Base-by-base conservation (phyloP, 176 grass and related monocot species). In the Cymbopogon citratus region DNA sequence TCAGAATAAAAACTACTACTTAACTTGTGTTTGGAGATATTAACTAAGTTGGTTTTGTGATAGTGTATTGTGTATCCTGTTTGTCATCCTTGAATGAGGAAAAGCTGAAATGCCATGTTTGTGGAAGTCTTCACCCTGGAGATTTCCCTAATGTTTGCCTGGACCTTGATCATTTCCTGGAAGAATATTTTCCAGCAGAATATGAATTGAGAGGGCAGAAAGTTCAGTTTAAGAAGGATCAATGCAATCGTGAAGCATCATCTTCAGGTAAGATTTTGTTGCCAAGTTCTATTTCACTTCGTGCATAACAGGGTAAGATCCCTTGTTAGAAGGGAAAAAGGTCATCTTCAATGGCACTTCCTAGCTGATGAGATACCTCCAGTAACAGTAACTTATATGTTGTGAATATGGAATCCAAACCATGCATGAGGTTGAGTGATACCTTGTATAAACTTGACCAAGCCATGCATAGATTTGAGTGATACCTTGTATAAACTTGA, bases 51-150 rank as follows among this genome's bases (percentile, higher is more conserved):
- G 15, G 35, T 89, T 83, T 80, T 83, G 38, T 69, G 14, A 26
- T 71, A 99, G 92, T 95, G n/a, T 99, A 88, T 77, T 97, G 94
- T 74, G 88, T 90, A 69, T 63, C 87, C 81, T 99, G 96, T 83
- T 71, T 99, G 35, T 15, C 40, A 5, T 87, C 84, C 51, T 57
- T 87, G 71, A 76, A 77, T 64, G 85, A 82, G 36, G 87, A 91
- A 76, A 41, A 64, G 69, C 43, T 95, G 27, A 83, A 83, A 79
- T 99, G 96, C 63, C 81, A 88, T 73, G 80, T 93, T 70, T 95
- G 96, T 83, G 78, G 89, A 89, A 74, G 76, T 65, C 69, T 77
- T 62, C 96, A 99, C 88, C 91, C 96, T 39, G 91, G 91, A 71
- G 73, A 81, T 69, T 85, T 91, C 72, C 91, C 96, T 54, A 91